These are phyloP conservation scores for Carex littledalei DNA, from an alignment of 176 grass and related monocot species.

Conservation along the genomic window DNA sequence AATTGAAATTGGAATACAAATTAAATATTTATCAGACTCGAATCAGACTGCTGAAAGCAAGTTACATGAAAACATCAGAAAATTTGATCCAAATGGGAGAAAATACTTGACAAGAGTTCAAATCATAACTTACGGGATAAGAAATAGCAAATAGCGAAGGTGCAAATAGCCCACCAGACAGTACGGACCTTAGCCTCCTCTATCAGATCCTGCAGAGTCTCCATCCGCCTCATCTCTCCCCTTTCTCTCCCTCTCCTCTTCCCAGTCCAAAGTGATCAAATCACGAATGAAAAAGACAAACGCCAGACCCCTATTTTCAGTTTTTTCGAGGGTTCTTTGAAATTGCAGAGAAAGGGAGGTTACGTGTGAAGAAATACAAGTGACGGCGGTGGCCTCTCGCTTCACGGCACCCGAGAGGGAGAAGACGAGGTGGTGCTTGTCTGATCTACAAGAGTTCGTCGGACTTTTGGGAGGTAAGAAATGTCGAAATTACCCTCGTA, in stretches of 20 bases:
- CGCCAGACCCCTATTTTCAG: background rate
- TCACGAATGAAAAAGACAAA: background rate
- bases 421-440: background rate
- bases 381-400: background rate
- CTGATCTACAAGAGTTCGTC: background rate
- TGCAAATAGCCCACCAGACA: conserved; percentile 75
- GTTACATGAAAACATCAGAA: background rate
- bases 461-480: background rate
- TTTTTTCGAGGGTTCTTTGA: background rate
- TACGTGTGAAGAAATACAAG: background rate
- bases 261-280: conserved; percentile 4
- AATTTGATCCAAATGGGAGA: background rate
- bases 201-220: conserved; percentile 85
- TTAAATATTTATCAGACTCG: background rate
- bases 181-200: conserved; percentile 91
- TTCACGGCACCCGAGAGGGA: background rate
- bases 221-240: conserved; percentile 50
- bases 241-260: background rate
- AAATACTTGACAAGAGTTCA: background rate
- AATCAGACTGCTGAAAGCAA: background rate
- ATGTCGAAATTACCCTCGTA: background rate
- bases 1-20: background rate
- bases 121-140: conserved; percentile 57
- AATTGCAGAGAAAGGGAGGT: background rate
- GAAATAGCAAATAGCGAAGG: conserved; percentile 84